Conservation (phyloP, 805 yeast genomes). For the Sungouiella blattae region DNA sequence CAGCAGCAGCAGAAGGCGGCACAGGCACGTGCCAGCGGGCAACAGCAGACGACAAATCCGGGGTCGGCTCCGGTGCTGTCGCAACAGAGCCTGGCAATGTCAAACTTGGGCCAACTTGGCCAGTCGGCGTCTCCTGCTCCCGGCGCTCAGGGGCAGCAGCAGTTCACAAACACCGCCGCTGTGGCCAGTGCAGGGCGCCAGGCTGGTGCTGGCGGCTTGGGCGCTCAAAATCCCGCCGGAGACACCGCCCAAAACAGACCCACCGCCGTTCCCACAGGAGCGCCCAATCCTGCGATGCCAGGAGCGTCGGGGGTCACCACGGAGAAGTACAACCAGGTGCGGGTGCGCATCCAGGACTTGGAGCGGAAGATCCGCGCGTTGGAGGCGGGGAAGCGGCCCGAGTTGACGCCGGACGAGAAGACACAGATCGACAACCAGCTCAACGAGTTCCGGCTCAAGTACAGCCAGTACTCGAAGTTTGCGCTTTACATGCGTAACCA, state of each 20-base stretch:
- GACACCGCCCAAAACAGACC: background rate
- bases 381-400: conserved; percentile 44
- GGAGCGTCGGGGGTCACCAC: conserved; percentile 23
- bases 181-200: background rate
- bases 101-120: background rate
- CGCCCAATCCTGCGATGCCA: background rate
- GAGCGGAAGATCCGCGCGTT: conserved; percentile 49
- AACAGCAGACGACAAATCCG: background rate
- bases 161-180: background rate
- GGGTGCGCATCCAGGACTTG: conserved; percentile 46
- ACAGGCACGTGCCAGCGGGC: conserved; percentile 6
- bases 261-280: background rate
- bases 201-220: background rate
- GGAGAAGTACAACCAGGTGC: conserved; percentile 42
- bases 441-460: conserved; percentile 42
- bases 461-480: conserved; percentile 47
- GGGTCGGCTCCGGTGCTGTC: background rate
- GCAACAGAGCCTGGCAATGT: too few species aligned
- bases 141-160: background rate
- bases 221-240: background rate
- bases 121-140: background rate
- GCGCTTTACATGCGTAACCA: conserved; percentile 46
- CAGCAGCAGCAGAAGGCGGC: conserved; percentile 41
- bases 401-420: conserved; percentile 43
- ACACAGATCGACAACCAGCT: conserved; percentile 48